Evolutionary conservation across 2,329 filamentous ascomycete genomes (phyloP).

Genomic region (Byssothecium circinans): DNA sequence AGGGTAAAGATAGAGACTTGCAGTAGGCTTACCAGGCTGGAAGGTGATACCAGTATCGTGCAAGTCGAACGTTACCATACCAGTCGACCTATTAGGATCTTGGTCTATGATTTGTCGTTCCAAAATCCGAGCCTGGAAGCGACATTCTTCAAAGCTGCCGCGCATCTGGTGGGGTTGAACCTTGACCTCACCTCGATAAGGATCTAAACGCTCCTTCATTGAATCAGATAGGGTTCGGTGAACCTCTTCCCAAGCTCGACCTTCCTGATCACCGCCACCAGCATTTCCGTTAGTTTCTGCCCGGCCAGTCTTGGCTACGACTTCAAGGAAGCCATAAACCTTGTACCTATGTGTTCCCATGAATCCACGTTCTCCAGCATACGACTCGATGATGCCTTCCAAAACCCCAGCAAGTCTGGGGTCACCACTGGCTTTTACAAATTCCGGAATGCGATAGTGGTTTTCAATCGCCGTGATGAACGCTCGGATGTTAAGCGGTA

Average conservation of each 20-base stretch:
- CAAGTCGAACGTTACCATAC: slow-evolving; percentile 55
- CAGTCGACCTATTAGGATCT: slow-evolving; percentile 51
- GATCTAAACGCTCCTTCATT: slow-evolving; percentile 57
- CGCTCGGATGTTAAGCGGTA: slow-evolving; percentile 57
- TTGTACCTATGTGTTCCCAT: slow-evolving; percentile 61
- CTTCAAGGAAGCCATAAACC: slow-evolving; percentile 58
- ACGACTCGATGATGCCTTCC: slow-evolving; percentile 59
- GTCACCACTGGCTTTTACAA: slow-evolving; percentile 55
- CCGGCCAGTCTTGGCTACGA: slow-evolving; percentile 57
- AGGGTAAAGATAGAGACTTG: not conserved
- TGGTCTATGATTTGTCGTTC: slow-evolving; percentile 50
- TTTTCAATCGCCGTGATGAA: slow-evolving; percentile 60
- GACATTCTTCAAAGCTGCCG: slow-evolving; percentile 57
- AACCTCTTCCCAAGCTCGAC: slow-evolving; percentile 55
- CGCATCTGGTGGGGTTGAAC: slow-evolving; percentile 58
- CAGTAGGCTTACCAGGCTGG: slow-evolving; percentile 40
- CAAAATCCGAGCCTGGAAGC: slow-evolving; percentile 51
- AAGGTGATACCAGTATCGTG: slow-evolving; percentile 57
- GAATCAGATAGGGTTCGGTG: slow-evolving; percentile 55
- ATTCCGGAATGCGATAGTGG: slow-evolving; percentile 58
- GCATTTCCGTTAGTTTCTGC: slow-evolving; percentile 58
- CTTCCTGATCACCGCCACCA: slow-evolving; percentile 47
- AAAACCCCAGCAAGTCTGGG: slow-evolving; percentile 55
- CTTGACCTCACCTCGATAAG: slow-evolving; percentile 51
- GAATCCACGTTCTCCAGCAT: slow-evolving; percentile 58